Evolutionary conservation across 495 filamentous ascomycete genomes (phyloP), one percentile per base, ranked within the genome.

Genomic region (Entonaema liquescens): DNA sequence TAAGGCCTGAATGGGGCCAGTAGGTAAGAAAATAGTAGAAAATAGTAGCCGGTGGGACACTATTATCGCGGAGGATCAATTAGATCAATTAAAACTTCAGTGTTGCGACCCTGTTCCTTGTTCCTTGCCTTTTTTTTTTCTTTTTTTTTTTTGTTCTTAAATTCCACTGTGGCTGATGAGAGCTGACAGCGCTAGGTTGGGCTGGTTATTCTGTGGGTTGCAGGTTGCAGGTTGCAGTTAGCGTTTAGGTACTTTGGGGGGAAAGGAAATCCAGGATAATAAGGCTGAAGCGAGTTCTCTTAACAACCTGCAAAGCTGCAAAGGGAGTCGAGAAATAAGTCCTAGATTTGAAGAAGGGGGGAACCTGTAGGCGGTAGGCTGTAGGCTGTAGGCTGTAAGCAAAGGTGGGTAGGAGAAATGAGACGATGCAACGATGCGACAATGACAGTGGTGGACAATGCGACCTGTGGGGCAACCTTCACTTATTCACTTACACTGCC

Each of bases 111-210:
- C 60, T 64, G 56, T 68, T 65, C 65, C 56, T 61, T 57, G 65
- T 65, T 59, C 28, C 47, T 50, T 73, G 6, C 29, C 31, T 33
- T 9, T 33, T 33, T 7, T 36, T 61, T 13, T 50, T 21, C 23
- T 8, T 49, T 15, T 29, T 29, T 29, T n/a, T 53, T 53, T 17
- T 29, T 4, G 0, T 11, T n/a, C 21, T 19, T 65, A 21, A 56
- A 68, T 60, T 73, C 70, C 65, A 73, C 61, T 65, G 70, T 73
- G 70, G 70, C 70, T 73, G 64, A 72, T 60, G 64, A 33, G 47
- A 68, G 70, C 70, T 68, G 70, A 73, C 65, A 17, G 55, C 65
- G 57, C 56, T 62, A 59, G 35, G 38, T 25, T 38, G 21, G 35
- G 52, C 59, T 67, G 59, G 28, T 44, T 38, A 31, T 54, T 47